Evolutionary conservation across 164 flowering plant species (phyloP), one percentile per base, ranked within the genome.

Genomic region (Piper betle): DNA sequence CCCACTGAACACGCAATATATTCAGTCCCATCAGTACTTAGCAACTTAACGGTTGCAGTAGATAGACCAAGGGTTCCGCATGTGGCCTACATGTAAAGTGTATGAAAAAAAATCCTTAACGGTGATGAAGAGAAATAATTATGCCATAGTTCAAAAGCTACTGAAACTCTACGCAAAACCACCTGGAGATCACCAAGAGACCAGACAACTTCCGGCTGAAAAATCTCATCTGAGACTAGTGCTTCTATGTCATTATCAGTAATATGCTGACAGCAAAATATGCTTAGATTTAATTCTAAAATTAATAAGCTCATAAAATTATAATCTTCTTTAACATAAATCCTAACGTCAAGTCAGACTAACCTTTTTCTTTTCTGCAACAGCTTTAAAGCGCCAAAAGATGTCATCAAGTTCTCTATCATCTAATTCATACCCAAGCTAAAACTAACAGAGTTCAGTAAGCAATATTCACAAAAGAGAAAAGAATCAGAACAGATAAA

Each of bases 301-400:
- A 54, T 17, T 15, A 18, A 18, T 54, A 10, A 2, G 18, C 17
- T 18, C 20, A 53, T 53, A 54, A 25, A 54, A 54, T 18, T 12
- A 16, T 54, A 3, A 16, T 16, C 9, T 20, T 4, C 20, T 3
- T 54, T 25, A 10, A 46, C 12, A 46, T 17, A 3, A n/a, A 54
- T 16, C 9, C 18, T 54, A 54, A 25, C 50, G 15, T 62, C 15
- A 38, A n/a, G 18, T 65, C 18, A 5, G 20, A 37, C 64, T 62
- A n/a, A 86, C 99, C 96, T 94, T 94, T 73, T 94, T 94, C 63
- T 80, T 79, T 70, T 91, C 99, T 60, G 99, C 96, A 18, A 91
- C 85, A 50, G 85, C 75, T 79, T 94, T 94, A 79, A 91, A 93
- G 50, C 87, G 92, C 90, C 89, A 81, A 70, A 93, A 93, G 59